Evolutionary conservation across 108 stramenopile species (phyloP), one percentile per base, ranked within the genome.

Genomic region (Nannochloropsis gaditana): DNA sequence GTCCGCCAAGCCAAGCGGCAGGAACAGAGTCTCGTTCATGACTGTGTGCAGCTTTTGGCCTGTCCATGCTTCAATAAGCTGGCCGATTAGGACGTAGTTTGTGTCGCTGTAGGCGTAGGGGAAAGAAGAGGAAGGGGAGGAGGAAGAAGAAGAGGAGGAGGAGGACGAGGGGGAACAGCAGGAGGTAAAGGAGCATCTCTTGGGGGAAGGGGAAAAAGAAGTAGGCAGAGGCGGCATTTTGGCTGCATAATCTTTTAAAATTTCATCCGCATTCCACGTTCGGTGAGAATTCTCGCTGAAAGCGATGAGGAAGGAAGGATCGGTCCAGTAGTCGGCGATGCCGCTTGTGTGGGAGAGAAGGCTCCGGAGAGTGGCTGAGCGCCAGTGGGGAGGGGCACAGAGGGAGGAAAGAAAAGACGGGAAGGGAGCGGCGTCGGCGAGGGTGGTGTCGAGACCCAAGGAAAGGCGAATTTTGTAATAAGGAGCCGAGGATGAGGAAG

Each of bases 291-390:
- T n/a, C 15, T 73, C 59, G n/a, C 15, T 73, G 59, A 73, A 73
- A n/a, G 59, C 59, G 4, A n/a, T 15, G 8, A 73, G 4, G n/a
- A 73, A 73, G 4, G 59, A 73, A 73, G 59, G 59, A n/a, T 73
- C 59, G 8, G 59, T n/a, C 59, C 59, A 73, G 59, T 73, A 73
- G 8, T 73, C 59, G 59, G 59, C 59, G 59, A 73, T 73, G 59
- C 59, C 59, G 15, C 19, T n/a, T 15, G 59, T 73, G 59, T 73
- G 59, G 2, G 59, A 73, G n/a, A 73, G 59, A 3, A 73, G 59
- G 19, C n/a, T 15, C 3, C 59, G 59, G 59, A 73, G 59, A n/a
- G 59, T 73, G 59, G 59, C 59, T 4, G 4, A n/a, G 59, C 2
- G 59, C 59, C 59, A 73, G 59, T 73, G 59, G 59, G 59, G 59